Percentiles rank a stretch among this genome's conserved stretches.
These are phyloP conservation scores for Colletotrichum magnum DNA, from an alignment of 2,329 filamentous ascomycete genomes.

Conservation along the genomic window DNA sequence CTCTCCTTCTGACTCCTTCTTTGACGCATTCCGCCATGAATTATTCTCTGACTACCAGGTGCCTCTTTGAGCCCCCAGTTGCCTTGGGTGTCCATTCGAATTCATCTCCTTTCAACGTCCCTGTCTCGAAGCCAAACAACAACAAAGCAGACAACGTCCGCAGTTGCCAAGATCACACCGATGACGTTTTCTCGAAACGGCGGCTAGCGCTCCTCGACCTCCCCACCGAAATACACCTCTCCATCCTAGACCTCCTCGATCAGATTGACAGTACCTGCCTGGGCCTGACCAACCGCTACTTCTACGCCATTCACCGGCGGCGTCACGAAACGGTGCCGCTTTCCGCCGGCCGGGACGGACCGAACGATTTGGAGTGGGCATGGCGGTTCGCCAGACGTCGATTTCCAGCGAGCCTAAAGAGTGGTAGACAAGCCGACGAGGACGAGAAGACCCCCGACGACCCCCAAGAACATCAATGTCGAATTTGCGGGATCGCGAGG, in stretches of 20 bases:
- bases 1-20: no score
- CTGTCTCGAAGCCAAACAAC: no score
- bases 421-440: not conserved
- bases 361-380: not conserved
- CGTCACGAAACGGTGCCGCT: not conserved
- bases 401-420: not conserved
- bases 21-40: no score
- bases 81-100: no score
- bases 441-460: not conserved
- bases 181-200: no score
- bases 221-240: conserved; percentile 2
- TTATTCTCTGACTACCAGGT: no score
- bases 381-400: not conserved
- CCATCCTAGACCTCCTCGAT: conserved; percentile 20
- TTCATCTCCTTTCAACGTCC: no score
- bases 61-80: no score
- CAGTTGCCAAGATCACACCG: no score
- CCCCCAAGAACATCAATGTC: not conserved
- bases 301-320: not conserved
- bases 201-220: not conserved
- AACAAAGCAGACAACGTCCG: no score
- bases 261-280: conserved; percentile 5
- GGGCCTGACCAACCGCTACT: conserved; percentile 14
- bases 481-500: not conserved
- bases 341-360: not conserved